A percentile compares a stretch with the other conserved stretches of the same genome.
phyloP scores from a whole-genome alignment of 345 rosid genomes.

The Eucalyptus tenuipes region DNA sequence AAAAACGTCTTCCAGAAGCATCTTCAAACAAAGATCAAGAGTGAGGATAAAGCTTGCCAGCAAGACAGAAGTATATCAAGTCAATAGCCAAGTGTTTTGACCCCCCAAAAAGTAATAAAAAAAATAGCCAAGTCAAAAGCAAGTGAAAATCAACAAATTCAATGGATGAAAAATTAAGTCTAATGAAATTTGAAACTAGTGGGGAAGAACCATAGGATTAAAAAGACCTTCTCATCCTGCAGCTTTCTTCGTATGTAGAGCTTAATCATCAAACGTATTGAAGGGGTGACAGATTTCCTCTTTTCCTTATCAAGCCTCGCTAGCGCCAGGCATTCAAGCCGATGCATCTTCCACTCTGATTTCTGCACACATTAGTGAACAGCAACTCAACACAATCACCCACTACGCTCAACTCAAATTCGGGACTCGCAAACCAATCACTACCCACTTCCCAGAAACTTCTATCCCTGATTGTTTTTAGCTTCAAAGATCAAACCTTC shows the following conservation, averaged over 20 bases:
- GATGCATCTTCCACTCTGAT: conserved; percentile 78
- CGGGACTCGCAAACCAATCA: rapidly evolving
- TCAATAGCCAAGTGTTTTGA: too few relatives aligned
- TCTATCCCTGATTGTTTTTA: background rate
- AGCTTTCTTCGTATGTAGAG: conserved; percentile 54
- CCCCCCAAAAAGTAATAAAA: too few relatives aligned
- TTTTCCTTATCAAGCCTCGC: conserved; percentile 47
- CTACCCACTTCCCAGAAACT: background rate
- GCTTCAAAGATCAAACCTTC: background rate
- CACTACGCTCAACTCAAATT: background rate
- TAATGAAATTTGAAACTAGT: background rate
- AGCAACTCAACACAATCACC: background rate
- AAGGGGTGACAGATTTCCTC: conserved; percentile 57
- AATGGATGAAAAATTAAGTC: background rate
- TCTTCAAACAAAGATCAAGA: background rate
- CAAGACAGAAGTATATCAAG: background rate
- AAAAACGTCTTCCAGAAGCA: background rate
- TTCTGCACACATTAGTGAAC: conserved; percentile 24
- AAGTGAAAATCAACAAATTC: background rate
- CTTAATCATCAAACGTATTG: conserved; percentile 66
- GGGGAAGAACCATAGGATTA: background rate
- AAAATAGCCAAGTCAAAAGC: background rate
- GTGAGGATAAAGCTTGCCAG: background rate
- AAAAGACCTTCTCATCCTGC: conserved; percentile 51
- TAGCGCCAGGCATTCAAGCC: conserved; percentile 66